Conservation (phyloP, 345 rosid genomes). For the Camelina hispida region DNA sequence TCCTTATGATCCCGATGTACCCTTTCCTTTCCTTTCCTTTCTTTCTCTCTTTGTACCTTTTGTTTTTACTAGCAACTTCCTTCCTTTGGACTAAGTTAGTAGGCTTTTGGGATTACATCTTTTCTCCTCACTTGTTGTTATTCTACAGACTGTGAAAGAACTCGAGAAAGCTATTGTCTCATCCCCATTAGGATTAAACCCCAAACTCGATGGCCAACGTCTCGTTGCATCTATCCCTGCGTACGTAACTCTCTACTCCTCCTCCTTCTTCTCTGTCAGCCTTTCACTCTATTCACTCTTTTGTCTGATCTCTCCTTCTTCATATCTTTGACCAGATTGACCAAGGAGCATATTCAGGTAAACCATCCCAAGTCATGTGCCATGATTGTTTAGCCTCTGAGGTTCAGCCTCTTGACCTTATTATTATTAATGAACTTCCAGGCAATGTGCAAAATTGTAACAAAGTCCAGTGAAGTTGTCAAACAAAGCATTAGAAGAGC, state of each 20-base stretch:
- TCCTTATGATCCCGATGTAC: constrained; percentile 92
- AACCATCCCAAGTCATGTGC: constrained; percentile 26
- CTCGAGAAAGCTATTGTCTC: constrained; percentile 86
- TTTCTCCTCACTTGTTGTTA: neutral
- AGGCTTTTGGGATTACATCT: too few species aligned
- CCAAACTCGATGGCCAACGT: constrained; percentile 77
- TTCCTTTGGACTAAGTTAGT: neutral
- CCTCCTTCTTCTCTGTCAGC: constrained; percentile 12
- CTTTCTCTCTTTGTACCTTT: too few species aligned
- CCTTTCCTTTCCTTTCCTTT: constrained; percentile 1
- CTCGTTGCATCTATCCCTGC: constrained; percentile 84
- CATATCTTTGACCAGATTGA: constrained; percentile 60
- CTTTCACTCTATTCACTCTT: constrained; percentile 14
- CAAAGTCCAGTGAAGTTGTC: constrained; percentile 87
- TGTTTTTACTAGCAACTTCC: neutral
- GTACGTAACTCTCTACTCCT: constrained; percentile 42
- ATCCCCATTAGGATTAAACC: constrained; percentile 91
- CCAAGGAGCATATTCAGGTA: constrained; percentile 93
- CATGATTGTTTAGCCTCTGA: constrained; percentile 8
- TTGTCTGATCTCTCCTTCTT: constrained; percentile 24
- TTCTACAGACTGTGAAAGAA: constrained; percentile 73
- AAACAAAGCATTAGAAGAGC: constrained; percentile 94
- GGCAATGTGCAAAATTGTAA: constrained; percentile 91
- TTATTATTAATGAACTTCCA: constrained; percentile 32
- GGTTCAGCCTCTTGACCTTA: constrained; percentile 9